phyloP scores from a whole-genome alignment of 331 rosid species.

The Malus hybrid region DNA sequence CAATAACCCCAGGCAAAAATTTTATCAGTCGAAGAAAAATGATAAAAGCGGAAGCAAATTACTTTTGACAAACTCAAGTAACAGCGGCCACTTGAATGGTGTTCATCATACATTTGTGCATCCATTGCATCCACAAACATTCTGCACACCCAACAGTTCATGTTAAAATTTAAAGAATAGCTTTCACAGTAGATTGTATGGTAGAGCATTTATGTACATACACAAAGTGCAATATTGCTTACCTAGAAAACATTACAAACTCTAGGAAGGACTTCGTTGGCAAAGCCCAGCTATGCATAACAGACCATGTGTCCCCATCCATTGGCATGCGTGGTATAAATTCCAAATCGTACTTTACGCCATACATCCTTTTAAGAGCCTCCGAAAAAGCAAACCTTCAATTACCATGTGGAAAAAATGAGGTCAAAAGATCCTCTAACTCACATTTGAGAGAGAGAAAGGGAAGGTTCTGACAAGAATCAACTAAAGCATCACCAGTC shows the following conservation, averaged over 20 bases:
- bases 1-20: background rate
- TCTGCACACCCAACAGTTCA: constrained; percentile 40
- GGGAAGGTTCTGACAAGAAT: background rate
- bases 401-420: constrained; percentile 8
- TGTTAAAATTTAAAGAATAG: constrained; percentile 4
- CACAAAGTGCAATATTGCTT: constrained; percentile 10
- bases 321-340: constrained; percentile 80
- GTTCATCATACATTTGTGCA: constrained; percentile 62
- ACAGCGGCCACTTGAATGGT: constrained; percentile 72
- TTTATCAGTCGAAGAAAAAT: background rate
- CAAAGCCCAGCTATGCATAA: constrained; percentile 82
- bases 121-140: constrained; percentile 92
- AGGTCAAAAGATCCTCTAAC: constrained; percentile 5
- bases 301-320: constrained; percentile 86
- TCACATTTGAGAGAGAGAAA: background rate
- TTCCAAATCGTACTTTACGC: constrained; percentile 41
- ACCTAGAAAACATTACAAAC: constrained; percentile 98
- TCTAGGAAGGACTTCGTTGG: constrained; percentile 92
- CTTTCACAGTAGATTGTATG: background rate
- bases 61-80: constrained; percentile 76
- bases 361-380: constrained; percentile 77
- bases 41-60: constrained; percentile 9
- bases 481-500: constrained; percentile 6
- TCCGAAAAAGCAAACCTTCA: constrained; percentile 76
- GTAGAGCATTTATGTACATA: background rate